A percentile compares a stretch with the other conserved stretches of the same genome.
These are phyloP conservation scores for Beauveria scarabaeidicola DNA, from an alignment of 2,329 filamentous ascomycete species.

Conservation along the genomic window DNA sequence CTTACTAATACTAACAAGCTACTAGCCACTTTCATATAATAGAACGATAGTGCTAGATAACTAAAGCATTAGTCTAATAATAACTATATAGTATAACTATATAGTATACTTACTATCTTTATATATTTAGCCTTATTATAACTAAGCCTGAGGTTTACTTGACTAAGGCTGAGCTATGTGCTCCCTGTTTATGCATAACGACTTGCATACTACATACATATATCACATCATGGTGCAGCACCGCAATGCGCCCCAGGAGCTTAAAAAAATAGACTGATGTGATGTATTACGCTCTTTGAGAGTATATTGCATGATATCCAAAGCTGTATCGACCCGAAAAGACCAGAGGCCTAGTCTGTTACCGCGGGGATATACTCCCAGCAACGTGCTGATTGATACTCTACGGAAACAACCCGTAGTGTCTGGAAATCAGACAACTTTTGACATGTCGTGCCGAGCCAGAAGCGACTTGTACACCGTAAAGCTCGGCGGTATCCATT, in stretches of 20 bases:
- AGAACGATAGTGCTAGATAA: too few relatives aligned
- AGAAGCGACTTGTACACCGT: constrained; percentile 12
- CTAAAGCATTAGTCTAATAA: too few relatives aligned
- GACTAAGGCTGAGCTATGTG: too few relatives aligned
- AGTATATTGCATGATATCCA: constrained; percentile 30
- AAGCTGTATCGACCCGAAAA: constrained; percentile 21
- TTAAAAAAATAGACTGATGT: constrained; percentile 14
- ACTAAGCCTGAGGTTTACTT: too few relatives aligned
- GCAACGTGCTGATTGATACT: constrained; percentile 25
- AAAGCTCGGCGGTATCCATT: constrained; percentile 18
- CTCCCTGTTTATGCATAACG: too few relatives aligned
- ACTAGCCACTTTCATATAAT: too few relatives aligned
- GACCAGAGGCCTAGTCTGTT: constrained; percentile 25
- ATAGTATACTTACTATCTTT: too few relatives aligned
- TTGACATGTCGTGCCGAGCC: constrained; percentile 12
- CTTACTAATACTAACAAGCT: too few relatives aligned
- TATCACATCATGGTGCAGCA: constrained; percentile 26
- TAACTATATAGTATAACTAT: too few relatives aligned
- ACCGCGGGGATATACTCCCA: constrained; percentile 34
- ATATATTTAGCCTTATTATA: too few relatives aligned
- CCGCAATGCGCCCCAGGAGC: constrained; percentile 13
- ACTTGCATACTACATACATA: constrained; percentile 22
- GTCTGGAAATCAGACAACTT: constrained; percentile 34
- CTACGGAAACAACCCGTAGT: constrained; percentile 11
- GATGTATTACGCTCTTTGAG: constrained; percentile 23